These are phyloP conservation scores for Naegleria lovaniensis DNA, from an alignment of 208 protist species.

Conservation along the genomic window DNA sequence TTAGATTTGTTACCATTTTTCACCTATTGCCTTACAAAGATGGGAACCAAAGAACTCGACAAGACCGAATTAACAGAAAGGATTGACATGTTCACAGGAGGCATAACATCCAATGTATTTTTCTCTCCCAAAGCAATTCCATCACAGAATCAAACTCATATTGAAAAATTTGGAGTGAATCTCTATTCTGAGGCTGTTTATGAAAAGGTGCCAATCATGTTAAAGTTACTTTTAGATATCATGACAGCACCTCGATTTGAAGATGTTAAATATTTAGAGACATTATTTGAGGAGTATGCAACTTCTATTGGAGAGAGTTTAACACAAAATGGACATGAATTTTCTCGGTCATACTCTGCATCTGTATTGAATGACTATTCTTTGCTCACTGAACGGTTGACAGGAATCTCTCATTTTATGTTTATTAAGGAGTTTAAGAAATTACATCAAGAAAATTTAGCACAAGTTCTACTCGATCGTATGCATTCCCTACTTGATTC, in stretches of 20 bases:
- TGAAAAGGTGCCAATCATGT: not conserved
- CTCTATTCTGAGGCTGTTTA: not conserved
- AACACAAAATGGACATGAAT: not conserved
- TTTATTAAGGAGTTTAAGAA: not conserved
- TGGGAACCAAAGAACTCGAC: not conserved
- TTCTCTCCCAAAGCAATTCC: not conserved
- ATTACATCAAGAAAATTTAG: not conserved
- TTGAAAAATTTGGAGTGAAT: not conserved
- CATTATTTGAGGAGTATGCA: not conserved
- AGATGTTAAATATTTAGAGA: not conserved
- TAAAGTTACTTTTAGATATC: not conserved
- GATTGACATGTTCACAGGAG: not conserved
- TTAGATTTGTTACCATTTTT: not conserved
- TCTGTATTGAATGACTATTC: not conserved
- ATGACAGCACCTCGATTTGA: not conserved
- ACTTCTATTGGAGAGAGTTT: not conserved
- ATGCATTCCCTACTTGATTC: not conserved
- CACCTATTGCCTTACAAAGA: not conserved
- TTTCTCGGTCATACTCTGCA: not conserved
- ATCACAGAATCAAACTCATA: not conserved
- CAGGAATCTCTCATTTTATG: not conserved
- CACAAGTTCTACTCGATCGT: not conserved
- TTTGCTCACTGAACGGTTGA: not conserved
- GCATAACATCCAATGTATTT: not conserved
- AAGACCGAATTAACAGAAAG: not conserved